Evolutionary conservation across 148 eudicot species (phyloP), one percentile per base, ranked within the genome.

Genomic region (Cornus florida): DNA sequence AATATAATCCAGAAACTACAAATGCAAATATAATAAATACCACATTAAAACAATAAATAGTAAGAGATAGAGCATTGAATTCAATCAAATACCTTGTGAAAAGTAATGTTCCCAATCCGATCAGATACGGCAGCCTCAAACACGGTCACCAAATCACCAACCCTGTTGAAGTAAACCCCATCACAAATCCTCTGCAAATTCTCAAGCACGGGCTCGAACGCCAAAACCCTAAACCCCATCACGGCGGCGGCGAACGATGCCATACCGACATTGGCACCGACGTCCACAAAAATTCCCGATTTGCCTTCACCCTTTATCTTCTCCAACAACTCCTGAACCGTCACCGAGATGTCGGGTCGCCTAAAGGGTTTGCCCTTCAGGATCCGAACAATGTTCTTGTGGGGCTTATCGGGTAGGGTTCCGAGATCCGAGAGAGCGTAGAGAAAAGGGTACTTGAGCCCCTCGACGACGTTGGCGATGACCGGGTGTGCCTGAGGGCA

Each of bases 221-320:
- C 91, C 78, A 94, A 77, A 73, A 94, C 99, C 78, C 84, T 83
- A 72, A 92, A 90, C 67, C 98, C 99, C 97, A 93, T 94, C 8
- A 90, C 98, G 57, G 98, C 97, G 2, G 97, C 99, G 6, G 98
- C 98, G 79, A 96, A 96, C 14, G 81, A 84, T 12, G 98, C 99
- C 99, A 96, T 96, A 7, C 99, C 99, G 77, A 96, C 97, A 94
- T 96, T 96, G 3, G 94, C 98, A 22, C 99, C 99, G 7, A 96
- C 97, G 90, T 96, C 99, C 59, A 96, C 82, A 35, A 96, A 88
- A 33, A 88, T 71, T 35, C 99, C 99, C 73, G 48, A 77, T 77
- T 78, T 84, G 9, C 87, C 87, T 84, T 87, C 83, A 0, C 46
- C 84, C 70, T 16, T 75, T 87, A 89, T 81, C 84, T 78, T 82